These are phyloP conservation scores for Begonia loranthoides DNA, from an alignment of 306 rosid genomes.

Conservation along the genomic window DNA sequence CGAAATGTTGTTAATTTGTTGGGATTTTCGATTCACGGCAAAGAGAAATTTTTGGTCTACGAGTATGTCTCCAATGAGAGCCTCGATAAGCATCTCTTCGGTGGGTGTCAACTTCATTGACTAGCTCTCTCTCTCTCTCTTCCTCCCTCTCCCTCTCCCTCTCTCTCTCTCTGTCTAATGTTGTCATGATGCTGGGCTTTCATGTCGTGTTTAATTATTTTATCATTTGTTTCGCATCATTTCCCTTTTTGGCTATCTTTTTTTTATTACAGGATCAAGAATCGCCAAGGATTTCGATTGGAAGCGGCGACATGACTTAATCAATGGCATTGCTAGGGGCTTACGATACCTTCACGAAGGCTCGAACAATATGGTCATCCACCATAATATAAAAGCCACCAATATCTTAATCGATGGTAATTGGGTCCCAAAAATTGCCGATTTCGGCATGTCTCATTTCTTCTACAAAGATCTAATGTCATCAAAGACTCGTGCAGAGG, in stretches of 20 bases:
- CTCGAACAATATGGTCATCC: conserved; percentile 70
- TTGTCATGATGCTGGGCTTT: no score
- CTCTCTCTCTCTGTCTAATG: no score
- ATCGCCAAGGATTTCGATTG: conserved; percentile 38
- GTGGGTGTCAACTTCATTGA: conserved; percentile 28
- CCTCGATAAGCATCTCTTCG: conserved; percentile 82
- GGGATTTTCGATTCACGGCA: conserved; percentile 72
- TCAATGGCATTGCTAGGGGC: conserved; percentile 72
- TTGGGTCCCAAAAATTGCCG: conserved; percentile 93
- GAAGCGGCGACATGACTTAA: conserved; percentile 63
- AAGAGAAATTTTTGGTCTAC: conserved; percentile 77
- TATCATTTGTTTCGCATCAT: background rate
- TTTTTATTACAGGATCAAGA: no score
- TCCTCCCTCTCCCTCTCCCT: no score
- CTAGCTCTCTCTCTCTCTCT: no score
- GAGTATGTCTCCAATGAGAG: conserved; percentile 79
- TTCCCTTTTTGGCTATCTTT: background rate
- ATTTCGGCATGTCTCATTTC: conserved; percentile 97
- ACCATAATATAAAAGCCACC: conserved; percentile 87
- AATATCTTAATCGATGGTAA: conserved; percentile 81
- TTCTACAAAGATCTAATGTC: conserved; percentile 85
- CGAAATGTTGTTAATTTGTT: conserved; percentile 82
- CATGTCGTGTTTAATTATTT: no score
- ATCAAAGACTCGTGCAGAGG: conserved; percentile 87
- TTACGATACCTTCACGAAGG: conserved; percentile 92